Base-by-base conservation (phyloP, 2,329 filamentous ascomycete species). In the Aspergillus sp. region DNA sequence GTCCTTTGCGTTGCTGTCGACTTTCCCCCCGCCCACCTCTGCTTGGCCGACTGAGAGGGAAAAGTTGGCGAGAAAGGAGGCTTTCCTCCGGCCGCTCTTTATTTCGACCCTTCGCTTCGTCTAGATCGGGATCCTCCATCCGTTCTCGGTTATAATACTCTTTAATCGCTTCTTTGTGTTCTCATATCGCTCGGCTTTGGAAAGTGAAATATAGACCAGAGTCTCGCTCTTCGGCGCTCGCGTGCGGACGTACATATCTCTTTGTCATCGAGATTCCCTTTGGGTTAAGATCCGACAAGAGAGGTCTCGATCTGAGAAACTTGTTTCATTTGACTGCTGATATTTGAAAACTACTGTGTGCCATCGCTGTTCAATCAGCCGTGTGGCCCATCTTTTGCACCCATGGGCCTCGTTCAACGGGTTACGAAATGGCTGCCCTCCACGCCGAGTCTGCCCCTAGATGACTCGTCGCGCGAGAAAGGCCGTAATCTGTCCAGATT, bases 391-490 rank as follows among this genome's bases (percentile, higher is more conserved):
- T 65, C 59, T 66, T 68, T 12, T 66, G 73, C 70, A 71, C 69
- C 69, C 68, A 84, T 84, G 82, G 78, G 81, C 65, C 80, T 85
- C 71, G 79, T 84, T 70, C 82, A 83, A 69, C 80, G 82, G 64
- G 76, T 84, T 60, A 72, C 79, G 67, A 84, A 84, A 77, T 78
- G 80, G 70, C 71, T 84, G 63, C 81, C 82, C 56, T 77, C 79
- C 52, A 70, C 79, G 64, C 74, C 78, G 59, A 76, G 76, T 60
- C 71, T 81, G 58, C 79, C 81, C 30, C 63, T 81, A 53, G 81
- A 82, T 63, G 80, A 82, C 64, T 72, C 68, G 53, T 77, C 79
- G 65, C 70, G 76, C 66, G 78, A 78, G 68, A 76, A 82, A 73
- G 73, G 75, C 61, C 69, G 69, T 64, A 69, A 67, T 57, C 67